Evolutionary conservation across 495 filamentous ascomycete genomes (phyloP), one percentile per base, ranked within the genome.

Genomic region (Saxispiralis lemnorum): DNA sequence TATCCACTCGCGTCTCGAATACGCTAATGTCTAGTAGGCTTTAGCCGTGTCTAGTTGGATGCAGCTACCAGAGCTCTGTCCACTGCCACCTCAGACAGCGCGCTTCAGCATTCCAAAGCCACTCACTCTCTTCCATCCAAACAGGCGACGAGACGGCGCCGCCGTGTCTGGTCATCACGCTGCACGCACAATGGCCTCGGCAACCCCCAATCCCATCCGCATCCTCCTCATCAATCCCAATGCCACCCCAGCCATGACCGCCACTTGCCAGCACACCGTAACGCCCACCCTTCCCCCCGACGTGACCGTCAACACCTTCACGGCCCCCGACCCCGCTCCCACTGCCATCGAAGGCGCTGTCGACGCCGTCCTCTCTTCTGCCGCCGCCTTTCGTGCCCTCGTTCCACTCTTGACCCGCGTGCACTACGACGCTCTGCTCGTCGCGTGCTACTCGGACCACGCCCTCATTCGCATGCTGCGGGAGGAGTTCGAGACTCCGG

Each of bases 161-260:
- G n/a, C n/a, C n/a, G n/a, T n/a, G n/a, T n/a, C n/a, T n/a, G n/a
- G n/a, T n/a, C n/a, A n/a, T n/a, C n/a, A n/a, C n/a, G n/a, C n/a
- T n/a, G n/a, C n/a, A n/a, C n/a, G n/a, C n/a, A n/a, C n/a, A n/a
- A n/a, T n/a, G n/a, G n/a, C n/a, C 12, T 39, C 39, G 35, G 19
- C 44, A 14, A 30, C 14, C 17, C 55, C 45, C 13, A 57, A 46
- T 43, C 40, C 49, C 15, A 60, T 62, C 50, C 51, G 53, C 39
- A 61, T 67, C 39, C 59, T 68, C n/a, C 55, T 70, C 15, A 55
- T 65, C 35, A 69, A 69, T 46, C 67, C 65, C 7, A 69, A 69
- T 56, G 57, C 64, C 12, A 65, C 66, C 12, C 48, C 52, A n/a
- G 59, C 52, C 30, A 71, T 71, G 62, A 69, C 66, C 1, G 55